Evolutionary conservation across 2,329 filamentous ascomycete genomes (phyloP), one percentile per base, ranked within the genome.

Genomic region (Graphium sp.): DNA sequence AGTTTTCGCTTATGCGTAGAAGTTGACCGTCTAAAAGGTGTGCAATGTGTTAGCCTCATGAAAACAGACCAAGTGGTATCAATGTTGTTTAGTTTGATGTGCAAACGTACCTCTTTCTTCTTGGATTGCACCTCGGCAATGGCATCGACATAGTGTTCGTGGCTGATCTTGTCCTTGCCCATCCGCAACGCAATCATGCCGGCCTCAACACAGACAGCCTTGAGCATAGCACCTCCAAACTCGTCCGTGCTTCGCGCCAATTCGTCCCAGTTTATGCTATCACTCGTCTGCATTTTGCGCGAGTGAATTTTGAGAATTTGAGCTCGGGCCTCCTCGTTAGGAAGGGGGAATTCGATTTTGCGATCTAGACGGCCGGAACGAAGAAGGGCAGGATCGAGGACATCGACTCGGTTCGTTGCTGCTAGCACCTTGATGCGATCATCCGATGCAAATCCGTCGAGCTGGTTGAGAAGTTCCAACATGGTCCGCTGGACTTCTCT

Each of bases 121-220:
- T 93, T 77, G 37, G 78, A 75, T 53, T 85, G 83, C 42, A 98
- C 89, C 57, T 98, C 89, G 21, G 84, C 71, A 52, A 98, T 95
- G 35, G 89, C 89, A 62, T 98, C 89, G 28, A 98, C 89, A 48
- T 95, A 98, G 55, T 98, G 83, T 61, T 98, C 89, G 51, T 98
- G 89, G 34, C 79, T 80, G 47, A 98, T 89, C 68, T 94, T 94
- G 57, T 77, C 84, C 65, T 92, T 85, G 35, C 89, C 89, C 52
- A 77, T 83, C 41, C 89, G 72, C 47, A 98, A 62, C 17, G 89
- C 89, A 57, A 98, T 98, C 89, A 98, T 98, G 49, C 89, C 89
- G 29, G 89, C 89, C 60, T 98, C 89, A 16, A 98, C 89, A 52
- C 89, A 98, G 14, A 98, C 89, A 24, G 89, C 89, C 67, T 98